Evolutionary conservation across 768 basidiomycete genomes (phyloP), one percentile per base, ranked within the genome.

Genomic region (Lactarius sp.): DNA sequence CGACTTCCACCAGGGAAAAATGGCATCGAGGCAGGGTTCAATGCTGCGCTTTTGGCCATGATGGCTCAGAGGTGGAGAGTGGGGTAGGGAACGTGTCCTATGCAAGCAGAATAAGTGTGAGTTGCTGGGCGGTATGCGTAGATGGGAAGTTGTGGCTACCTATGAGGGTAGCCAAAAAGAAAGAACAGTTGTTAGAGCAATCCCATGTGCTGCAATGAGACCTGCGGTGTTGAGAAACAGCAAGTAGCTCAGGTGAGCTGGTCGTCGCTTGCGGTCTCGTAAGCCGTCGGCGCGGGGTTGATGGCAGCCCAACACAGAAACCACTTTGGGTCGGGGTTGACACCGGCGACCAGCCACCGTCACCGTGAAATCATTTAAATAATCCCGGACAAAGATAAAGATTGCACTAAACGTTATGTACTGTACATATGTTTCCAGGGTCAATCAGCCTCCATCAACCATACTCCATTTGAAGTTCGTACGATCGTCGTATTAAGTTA

Each of bases 21-120:
- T 56, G 90, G 90, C 73, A 85, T 85, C 62, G 90, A 92, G 66
- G 88, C 80, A 67, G 90, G 89, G 75, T 92, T 91, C 70, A 92
- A 78, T 64, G 87, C 81, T 70, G 83, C 86, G 70, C 85, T 88
- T 81, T 84, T 85, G 66, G 87, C 85, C 86, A 90, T 88, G 58
- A 60, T 61, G 57, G 59, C 60, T 58, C 57, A 57, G 60, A 62
- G 61, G 53, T 52, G 36, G 64, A 56, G 54, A 31, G 54, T 65
- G 33, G 33, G 59, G 59, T 56, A 44, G 50, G 39, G 64, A 60
- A 65, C 53, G 64, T 60, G 42, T 65, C 59, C 64, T 65, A 59
- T 51, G 34, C 42, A 49, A 50, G 52, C 22, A 60, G 64, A 56
- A 56, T 36, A 50, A 56, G 59, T 6, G 44, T 65, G 50, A 65